Evolutionary conservation across 140 eudicot genomes (phyloP).

Genomic region (Anethum foeniculum): DNA sequence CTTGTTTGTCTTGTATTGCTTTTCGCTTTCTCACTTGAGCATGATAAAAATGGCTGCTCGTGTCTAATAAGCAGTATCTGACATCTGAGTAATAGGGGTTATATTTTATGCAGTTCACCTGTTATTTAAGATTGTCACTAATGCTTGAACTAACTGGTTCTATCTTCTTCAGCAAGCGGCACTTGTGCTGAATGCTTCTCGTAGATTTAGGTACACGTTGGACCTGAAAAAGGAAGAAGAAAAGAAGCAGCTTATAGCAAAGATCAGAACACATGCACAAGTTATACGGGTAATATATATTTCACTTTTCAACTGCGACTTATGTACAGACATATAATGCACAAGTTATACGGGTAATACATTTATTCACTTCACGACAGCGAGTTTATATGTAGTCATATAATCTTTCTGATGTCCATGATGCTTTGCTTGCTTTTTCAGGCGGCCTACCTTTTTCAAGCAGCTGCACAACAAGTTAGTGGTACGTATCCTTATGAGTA

Average conservation of each 20-base stretch:
- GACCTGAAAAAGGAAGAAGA: conserved; percentile 89
- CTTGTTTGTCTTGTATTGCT: conserved; percentile 60
- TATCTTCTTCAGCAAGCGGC: conserved; percentile 72
- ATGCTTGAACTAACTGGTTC: conserved; percentile 6
- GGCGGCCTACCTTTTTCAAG: conserved; percentile 84
- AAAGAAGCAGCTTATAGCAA: conserved; percentile 56
- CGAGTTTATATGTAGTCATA: neutral
- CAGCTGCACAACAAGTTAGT: conserved; percentile 32
- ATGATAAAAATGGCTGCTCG: neutral
- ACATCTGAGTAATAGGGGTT: neutral
- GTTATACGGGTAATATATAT: conserved; percentile 48
- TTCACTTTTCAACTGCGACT: neutral
- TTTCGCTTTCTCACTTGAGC: neutral
- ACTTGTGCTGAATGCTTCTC: conserved; percentile 83
- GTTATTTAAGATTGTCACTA: neutral
- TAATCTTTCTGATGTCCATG: conserved; percentile 6
- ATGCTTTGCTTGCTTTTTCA: conserved; percentile 21
- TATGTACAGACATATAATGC: conserved; percentile 27
- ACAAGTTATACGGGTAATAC: conserved; percentile 62
- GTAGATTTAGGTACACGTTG: conserved; percentile 89
- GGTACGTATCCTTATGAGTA: conserved; percentile 31
- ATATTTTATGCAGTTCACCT: neutral
- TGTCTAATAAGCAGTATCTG: neutral
- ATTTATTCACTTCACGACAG: neutral
- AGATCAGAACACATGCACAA: conserved; percentile 81